Base-by-base conservation (phyloP, 192 early-diverging fungal genomes). In the Mortierella hygrophila region DNA sequence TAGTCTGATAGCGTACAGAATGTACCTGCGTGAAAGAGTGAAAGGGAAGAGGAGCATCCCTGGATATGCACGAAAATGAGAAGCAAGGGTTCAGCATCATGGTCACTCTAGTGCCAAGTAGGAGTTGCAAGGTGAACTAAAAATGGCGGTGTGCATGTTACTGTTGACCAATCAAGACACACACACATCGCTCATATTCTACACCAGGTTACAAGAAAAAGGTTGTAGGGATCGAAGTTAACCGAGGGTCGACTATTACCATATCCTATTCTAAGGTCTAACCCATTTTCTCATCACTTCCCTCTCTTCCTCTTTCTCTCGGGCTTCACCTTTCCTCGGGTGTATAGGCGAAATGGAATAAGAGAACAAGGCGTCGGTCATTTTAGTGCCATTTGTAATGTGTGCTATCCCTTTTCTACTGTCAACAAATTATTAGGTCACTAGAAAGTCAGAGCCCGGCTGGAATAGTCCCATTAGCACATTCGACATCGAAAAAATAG, bases 1-100 rank as follows among this genome's bases (percentile, higher is more conserved):
- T 65, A 65, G 60, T 4, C 29, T 65, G 26, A n/a, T 65, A 65
- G 26, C 60, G 9, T 32, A 29, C 60, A 65, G n/a, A 65, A 32
- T 65, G 60, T 65, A 65, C 60, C 60, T 65, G 60, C 60, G 60
- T 65, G 60, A 63, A 63, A 11, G 26, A 8, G 26, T 63, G 60
- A 13, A 29, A 26, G 32, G 49, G 49, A 52, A 46, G 13, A 6
- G 15, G 18, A 52, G 47, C 18, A 16, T 52, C 49, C 49, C 49
- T 52, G 49, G 18, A 52, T 16, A 52, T 52, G 49, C 49, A 52
- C 49, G 49, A 32, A 32, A 65, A 32, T 26, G 26, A 65, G 60
- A 32, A 65, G 29, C 60, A 65, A 65, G 60, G 60, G 60, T 65
- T 65, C 60, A 65, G 29, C 26, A 9, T 29, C 32, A 65, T 29